phyloP scores from a whole-genome alignment of 2,329 filamentous ascomycete species.

The Exophiala bonariae region DNA sequence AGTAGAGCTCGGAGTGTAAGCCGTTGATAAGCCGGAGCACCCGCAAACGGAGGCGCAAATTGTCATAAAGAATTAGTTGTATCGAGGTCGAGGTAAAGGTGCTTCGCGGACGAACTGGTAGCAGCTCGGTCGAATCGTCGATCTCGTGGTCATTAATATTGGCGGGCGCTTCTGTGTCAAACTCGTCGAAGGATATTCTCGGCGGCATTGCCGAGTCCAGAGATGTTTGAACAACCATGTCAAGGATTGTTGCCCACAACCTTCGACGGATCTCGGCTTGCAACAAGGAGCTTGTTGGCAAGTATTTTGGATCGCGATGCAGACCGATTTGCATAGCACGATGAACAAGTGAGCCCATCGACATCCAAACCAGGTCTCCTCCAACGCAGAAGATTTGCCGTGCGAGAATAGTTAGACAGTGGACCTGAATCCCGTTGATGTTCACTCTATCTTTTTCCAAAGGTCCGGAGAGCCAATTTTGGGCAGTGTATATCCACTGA shows the following conservation, averaged over 20 bases:
- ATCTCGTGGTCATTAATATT: constrained; percentile 39
- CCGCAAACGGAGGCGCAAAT: constrained; percentile 23
- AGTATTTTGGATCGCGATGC: too few species aligned
- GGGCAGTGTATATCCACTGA: constrained; percentile 34
- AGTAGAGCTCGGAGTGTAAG: constrained; percentile 32
- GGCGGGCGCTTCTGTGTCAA: constrained; percentile 34
- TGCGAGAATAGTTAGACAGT: constrained; percentile 36
- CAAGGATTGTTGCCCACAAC: too few species aligned
- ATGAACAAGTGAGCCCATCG: too few species aligned
- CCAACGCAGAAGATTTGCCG: constrained; percentile 34
- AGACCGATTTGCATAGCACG: too few species aligned
- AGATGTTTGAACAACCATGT: too few species aligned
- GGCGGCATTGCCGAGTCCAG: too few species aligned
- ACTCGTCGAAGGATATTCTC: too few species aligned
- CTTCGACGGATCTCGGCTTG: too few species aligned
- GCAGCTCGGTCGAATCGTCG: constrained; percentile 20
- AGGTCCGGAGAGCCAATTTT: constrained; percentile 39
- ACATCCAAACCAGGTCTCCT: constrained; percentile 37
- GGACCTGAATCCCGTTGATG: constrained; percentile 36
- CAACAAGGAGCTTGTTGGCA: too few species aligned
- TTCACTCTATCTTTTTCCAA: constrained; percentile 32
- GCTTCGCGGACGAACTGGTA: constrained; percentile 15
- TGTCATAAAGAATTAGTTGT: constrained; percentile 26
- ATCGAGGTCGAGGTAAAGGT: constrained; percentile 27
- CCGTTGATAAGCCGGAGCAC: constrained; percentile 33